These are phyloP conservation scores for Cutaneotrichosporon curvatum DNA, from an alignment of 1,284 basidiomycete genomes.

Conservation along the genomic window DNA sequence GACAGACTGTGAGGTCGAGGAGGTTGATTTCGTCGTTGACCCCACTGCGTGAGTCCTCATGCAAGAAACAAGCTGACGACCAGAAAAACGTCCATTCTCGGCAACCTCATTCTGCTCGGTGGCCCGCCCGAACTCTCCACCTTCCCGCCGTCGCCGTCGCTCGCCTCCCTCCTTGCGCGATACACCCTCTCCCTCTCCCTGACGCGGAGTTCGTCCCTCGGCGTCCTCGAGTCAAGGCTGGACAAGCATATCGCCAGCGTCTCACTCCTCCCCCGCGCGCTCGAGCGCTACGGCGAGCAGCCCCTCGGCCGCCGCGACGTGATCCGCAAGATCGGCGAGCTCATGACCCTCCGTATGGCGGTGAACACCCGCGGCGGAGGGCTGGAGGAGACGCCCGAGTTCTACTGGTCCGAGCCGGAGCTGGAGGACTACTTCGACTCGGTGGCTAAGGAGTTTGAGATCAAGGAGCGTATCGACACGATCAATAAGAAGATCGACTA, in stretches of 20 bases:
- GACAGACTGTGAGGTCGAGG: constrained; percentile 71
- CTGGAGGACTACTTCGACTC: constrained; percentile 81
- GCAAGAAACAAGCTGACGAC: constrained; percentile 2
- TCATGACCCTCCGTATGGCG: constrained; percentile 80
- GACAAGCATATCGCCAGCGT: constrained; percentile 75
- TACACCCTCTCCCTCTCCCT: constrained; percentile 85
- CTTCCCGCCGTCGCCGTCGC: constrained; percentile 40
- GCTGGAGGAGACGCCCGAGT: constrained; percentile 71
- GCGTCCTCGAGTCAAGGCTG: constrained; percentile 70
- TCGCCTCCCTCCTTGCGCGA: constrained; percentile 60
- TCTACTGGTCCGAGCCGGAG: constrained; percentile 85
- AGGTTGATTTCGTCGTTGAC: constrained; percentile 82
- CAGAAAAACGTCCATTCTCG: constrained; percentile 74
- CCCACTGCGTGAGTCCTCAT: constrained; percentile 62
- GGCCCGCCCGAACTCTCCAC: constrained; percentile 51
- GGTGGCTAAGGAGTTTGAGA: constrained; percentile 70
- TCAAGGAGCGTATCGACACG: constrained; percentile 66
- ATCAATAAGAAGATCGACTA: constrained; percentile 91
- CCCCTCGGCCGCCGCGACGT: constrained; percentile 68
- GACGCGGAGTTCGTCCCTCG: constrained; percentile 74
- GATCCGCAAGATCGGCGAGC: constrained; percentile 77
- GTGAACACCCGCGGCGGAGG: constrained; percentile 81
- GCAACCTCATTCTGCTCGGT: constrained; percentile 83
- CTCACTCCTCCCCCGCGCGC: constrained; percentile 63
- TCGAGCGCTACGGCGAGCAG: constrained; percentile 70